phyloP scores from a whole-genome alignment of 805 yeast genomes.

The Lipomyces mesembrius region DNA sequence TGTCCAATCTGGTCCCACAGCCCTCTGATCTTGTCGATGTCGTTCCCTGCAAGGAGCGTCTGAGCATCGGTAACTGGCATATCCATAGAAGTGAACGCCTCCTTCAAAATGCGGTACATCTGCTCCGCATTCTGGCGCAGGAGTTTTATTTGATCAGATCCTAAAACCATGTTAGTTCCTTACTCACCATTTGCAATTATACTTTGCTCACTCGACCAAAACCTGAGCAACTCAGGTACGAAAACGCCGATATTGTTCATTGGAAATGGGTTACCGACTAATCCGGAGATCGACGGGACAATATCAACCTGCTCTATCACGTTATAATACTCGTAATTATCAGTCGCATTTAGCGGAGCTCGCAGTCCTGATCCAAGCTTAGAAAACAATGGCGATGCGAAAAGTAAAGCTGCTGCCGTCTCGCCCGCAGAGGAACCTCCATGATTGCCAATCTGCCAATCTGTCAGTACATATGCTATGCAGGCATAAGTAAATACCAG shows the following conservation, averaged over 20 bases:
- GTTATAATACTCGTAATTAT: slow-evolving; percentile 55
- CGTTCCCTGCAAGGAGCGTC: slow-evolving; percentile 10
- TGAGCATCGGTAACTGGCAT: slow-evolving; percentile 26
- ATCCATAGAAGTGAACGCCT: slow-evolving; percentile 47
- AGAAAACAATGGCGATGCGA: slow-evolving; percentile 66
- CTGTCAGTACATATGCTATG: background rate
- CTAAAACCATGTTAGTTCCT: background rate
- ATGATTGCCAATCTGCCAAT: slow-evolving; percentile 66
- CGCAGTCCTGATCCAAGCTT: slow-evolving; percentile 31
- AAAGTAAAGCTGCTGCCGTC: slow-evolving; percentile 79
- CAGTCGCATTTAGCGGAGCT: background rate
- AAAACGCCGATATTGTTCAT: slow-evolving; percentile 75
- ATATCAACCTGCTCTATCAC: slow-evolving; percentile 69
- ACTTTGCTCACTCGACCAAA: slow-evolving; percentile 40
- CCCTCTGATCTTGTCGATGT: slow-evolving; percentile 21
- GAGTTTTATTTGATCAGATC: slow-evolving; percentile 60
- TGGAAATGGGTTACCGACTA: slow-evolving; percentile 70
- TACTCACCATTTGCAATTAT: background rate
- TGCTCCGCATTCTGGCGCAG: slow-evolving; percentile 51
- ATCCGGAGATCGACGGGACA: slow-evolving; percentile 68
- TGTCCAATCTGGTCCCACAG: slow-evolving; percentile 23
- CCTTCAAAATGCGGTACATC: slow-evolving; percentile 39
- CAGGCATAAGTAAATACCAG: background rate
- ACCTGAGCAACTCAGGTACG: slow-evolving; percentile 57
- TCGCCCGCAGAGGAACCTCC: slow-evolving; percentile 96